A percentile compares a stretch with the other conserved stretches of the same genome.
Conservation (phyloP, 306 rosid species). For the Sicyos baderoa region DNA sequence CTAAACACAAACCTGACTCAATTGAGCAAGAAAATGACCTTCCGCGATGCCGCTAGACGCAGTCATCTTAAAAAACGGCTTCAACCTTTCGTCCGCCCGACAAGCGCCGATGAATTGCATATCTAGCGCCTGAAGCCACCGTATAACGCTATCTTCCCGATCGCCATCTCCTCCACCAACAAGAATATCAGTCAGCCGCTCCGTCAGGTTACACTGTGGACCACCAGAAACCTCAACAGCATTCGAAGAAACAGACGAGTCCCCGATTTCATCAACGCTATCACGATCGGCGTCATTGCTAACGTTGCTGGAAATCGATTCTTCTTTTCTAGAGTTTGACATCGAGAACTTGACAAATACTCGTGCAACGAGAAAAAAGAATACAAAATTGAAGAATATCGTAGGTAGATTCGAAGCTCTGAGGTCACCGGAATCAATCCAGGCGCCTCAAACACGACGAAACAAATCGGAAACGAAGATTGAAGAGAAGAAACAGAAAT, state of each 20-base stretch:
- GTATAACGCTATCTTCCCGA: conserved; percentile 55
- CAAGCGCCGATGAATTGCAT: conserved; percentile 90
- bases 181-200: conserved; percentile 64
- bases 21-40: conserved; percentile 75
- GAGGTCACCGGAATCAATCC: too few relatives aligned
- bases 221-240: conserved; percentile 28
- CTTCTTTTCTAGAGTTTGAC: conserved; percentile 43
- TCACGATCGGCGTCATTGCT: conserved; percentile 26
- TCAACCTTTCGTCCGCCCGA: conserved; percentile 78
- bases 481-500: background rate
- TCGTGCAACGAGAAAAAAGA: background rate
- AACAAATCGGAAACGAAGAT: too few relatives aligned
- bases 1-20: conserved; percentile 55
- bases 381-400: too few relatives aligned
- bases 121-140: conserved; percentile 88
- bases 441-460: too few relatives aligned
- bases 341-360: conserved; percentile 22
- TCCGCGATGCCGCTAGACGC: conserved; percentile 61
- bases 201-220: conserved; percentile 51
- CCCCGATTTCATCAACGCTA: conserved; percentile 35
- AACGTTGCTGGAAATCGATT: conserved; percentile 26
- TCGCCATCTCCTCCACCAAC: conserved; percentile 71
- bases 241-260: conserved; percentile 31
- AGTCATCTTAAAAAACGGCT: conserved; percentile 75
- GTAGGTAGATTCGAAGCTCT: too few relatives aligned